These are phyloP conservation scores for Talaromyces sp. DNA, from an alignment of 2,329 filamentous ascomycete species.

Conservation along the genomic window DNA sequence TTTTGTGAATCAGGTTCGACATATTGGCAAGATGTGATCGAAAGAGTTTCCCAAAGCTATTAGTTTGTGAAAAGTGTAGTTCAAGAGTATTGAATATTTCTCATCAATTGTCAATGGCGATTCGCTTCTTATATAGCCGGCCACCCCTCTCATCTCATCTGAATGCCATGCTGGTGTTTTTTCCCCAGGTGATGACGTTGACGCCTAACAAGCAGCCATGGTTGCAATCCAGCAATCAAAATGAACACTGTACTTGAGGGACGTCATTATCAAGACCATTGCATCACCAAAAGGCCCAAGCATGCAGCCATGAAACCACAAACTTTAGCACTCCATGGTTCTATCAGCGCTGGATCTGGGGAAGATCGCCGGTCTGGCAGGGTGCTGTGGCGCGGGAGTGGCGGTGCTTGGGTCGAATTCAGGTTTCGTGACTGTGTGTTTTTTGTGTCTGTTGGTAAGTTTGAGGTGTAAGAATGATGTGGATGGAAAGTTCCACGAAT, in stretches of 20 bases:
- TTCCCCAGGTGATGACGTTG: background rate
- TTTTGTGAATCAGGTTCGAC: slow-evolving; percentile 11
- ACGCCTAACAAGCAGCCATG: background rate
- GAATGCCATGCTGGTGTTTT: background rate
- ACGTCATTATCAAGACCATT: background rate
- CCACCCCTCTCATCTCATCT: background rate
- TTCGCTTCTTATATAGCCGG: background rate
- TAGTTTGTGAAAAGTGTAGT: background rate
- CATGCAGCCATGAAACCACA: background rate
- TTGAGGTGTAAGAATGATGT: no score
- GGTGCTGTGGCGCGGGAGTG: background rate
- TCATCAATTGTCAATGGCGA: background rate
- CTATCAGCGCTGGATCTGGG: background rate
- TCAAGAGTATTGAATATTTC: background rate
- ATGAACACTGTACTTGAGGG: background rate
- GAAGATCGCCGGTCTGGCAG: background rate
- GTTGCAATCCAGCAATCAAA: background rate
- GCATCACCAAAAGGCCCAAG: background rate
- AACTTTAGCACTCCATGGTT: background rate
- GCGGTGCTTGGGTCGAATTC: no score
- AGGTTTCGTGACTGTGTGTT: no score
- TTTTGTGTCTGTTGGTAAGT: no score
- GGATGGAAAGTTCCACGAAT: no score
- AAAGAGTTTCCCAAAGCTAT: background rate
- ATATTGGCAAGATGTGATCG: slow-evolving; percentile 1